These are phyloP conservation scores for Globisporangium recalcitrans DNA, from an alignment of 352 stramenopile genomes.

Conservation along the genomic window DNA sequence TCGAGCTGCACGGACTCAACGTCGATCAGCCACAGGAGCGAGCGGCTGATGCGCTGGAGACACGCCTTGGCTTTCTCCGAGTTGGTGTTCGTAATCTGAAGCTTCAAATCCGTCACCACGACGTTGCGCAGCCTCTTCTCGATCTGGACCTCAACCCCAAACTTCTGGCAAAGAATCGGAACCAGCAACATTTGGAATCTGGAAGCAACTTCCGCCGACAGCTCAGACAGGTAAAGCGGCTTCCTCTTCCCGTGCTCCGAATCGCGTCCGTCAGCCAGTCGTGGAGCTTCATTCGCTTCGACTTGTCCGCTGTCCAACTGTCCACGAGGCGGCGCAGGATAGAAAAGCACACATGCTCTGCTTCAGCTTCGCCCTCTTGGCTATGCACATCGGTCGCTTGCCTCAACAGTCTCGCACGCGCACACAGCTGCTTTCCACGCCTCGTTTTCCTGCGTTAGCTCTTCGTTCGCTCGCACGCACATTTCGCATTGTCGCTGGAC, in stretches of 20 bases:
- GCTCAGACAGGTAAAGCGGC: slow-evolving; percentile 52
- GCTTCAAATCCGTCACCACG: slow-evolving; percentile 56
- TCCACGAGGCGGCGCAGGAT: slow-evolving; percentile 52
- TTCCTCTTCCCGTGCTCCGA: slow-evolving; percentile 42
- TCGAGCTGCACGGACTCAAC: slow-evolving; percentile 37
- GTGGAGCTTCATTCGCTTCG: slow-evolving; percentile 64
- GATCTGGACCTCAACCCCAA: slow-evolving; percentile 52
- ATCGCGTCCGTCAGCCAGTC: slow-evolving; percentile 74
- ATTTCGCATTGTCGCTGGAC: slow-evolving; percentile 26
- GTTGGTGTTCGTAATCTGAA: slow-evolving; percentile 30
- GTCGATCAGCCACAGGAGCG: slow-evolving; percentile 47
- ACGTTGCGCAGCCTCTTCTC: slow-evolving; percentile 55
- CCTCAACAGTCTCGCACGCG: slow-evolving; percentile 43
- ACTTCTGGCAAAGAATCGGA: slow-evolving; percentile 48
- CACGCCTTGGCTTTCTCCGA: slow-evolving; percentile 26
- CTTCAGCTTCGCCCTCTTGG: slow-evolving; percentile 37
- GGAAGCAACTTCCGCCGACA: slow-evolving; percentile 55
- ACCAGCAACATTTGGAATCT: slow-evolving; percentile 60
- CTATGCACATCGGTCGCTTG: slow-evolving; percentile 17
- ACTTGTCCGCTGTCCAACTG: slow-evolving; percentile 63
- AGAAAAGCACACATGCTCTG: slow-evolving; percentile 54
- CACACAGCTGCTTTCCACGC: slow-evolving; percentile 38
- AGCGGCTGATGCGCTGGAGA: slow-evolving; percentile 50
- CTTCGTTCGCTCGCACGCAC: slow-evolving; percentile 25
- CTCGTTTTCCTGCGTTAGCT: slow-evolving; percentile 26